Conservation (phyloP, 2,329 filamentous ascomycete genomes). For the Fusarium newnesense region DNA sequence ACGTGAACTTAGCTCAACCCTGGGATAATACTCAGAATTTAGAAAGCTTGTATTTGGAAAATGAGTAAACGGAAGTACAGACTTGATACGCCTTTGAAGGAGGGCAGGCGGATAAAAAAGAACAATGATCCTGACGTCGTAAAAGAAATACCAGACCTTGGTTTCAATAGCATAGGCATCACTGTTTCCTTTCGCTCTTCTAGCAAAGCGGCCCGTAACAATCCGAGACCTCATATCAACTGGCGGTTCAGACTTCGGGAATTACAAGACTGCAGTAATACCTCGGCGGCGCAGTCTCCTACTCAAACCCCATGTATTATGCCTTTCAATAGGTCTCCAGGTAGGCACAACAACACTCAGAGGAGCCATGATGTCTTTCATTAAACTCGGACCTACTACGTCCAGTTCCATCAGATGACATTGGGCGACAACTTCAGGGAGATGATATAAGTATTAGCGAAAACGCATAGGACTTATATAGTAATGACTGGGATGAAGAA, state of each 20-base stretch:
- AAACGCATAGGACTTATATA: neutral
- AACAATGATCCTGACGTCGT: neutral
- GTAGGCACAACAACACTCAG: neutral
- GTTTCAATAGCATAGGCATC: neutral
- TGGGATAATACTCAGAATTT: neutral
- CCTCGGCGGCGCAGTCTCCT: neutral
- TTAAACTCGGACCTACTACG: neutral
- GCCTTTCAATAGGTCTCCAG: neutral
- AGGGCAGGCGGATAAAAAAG: neutral
- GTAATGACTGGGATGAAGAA: neutral
- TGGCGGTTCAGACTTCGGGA: neutral
- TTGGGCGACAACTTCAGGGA: neutral
- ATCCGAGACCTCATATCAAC: neutral
- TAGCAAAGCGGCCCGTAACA: neutral
- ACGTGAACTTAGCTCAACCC: neutral
- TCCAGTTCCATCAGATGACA: neutral
- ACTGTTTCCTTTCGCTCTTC: neutral
- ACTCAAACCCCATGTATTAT: neutral
- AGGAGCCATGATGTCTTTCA: neutral
- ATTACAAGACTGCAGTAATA: neutral
- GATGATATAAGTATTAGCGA: neutral
- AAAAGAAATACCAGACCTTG: neutral
- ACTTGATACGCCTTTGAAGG: neutral
- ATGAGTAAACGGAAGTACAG: neutral
- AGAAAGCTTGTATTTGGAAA: neutral